Evolutionary conservation across 495 filamentous ascomycete species (phyloP).

Genomic region (Cercophora sp.): DNA sequence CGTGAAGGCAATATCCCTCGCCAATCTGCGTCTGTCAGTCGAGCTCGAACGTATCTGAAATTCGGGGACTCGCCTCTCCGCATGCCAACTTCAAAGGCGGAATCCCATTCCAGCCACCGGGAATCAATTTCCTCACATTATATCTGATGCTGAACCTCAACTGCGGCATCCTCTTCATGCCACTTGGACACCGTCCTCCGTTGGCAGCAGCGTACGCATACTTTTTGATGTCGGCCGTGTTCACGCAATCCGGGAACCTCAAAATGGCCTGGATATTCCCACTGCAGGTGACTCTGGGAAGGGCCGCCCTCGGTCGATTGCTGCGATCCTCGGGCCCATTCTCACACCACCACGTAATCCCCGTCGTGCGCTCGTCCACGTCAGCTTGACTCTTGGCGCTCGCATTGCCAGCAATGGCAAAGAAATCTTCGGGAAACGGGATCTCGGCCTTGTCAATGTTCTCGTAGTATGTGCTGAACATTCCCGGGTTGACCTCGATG

Average conservation of each 20-base stretch:
- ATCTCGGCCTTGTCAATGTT: constrained; percentile 83
- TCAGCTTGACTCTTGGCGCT: constrained; percentile 29
- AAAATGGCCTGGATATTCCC: constrained; percentile 34
- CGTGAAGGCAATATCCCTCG: constrained; percentile 32
- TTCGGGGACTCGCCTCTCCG: constrained; percentile 26
- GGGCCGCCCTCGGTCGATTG: constrained; percentile 27
- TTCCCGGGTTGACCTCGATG: constrained; percentile 33
- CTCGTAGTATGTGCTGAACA: constrained; percentile 48
- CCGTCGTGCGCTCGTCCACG: constrained; percentile 29
- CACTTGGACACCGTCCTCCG: constrained; percentile 26
- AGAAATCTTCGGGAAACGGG: constrained; percentile 57
- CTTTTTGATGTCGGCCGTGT: constrained; percentile 28
- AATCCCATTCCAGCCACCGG: constrained; percentile 31
- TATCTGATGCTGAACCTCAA: constrained; percentile 33
- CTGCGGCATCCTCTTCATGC: constrained; percentile 33
- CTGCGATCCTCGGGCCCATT: constrained; percentile 32
- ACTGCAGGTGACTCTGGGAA: constrained; percentile 30
- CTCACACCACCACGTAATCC: constrained; percentile 37
- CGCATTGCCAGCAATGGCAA: constrained; percentile 32
- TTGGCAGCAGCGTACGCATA: constrained; percentile 30
- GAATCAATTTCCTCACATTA: constrained; percentile 24
- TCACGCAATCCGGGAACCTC: constrained; percentile 33
- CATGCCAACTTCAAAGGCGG: constrained; percentile 34
- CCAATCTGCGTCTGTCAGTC: constrained; percentile 12
- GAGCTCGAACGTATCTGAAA: background rate